Conservation (phyloP, 2,329 filamentous ascomycete genomes). For the Aspergillus udagawae region DNA sequence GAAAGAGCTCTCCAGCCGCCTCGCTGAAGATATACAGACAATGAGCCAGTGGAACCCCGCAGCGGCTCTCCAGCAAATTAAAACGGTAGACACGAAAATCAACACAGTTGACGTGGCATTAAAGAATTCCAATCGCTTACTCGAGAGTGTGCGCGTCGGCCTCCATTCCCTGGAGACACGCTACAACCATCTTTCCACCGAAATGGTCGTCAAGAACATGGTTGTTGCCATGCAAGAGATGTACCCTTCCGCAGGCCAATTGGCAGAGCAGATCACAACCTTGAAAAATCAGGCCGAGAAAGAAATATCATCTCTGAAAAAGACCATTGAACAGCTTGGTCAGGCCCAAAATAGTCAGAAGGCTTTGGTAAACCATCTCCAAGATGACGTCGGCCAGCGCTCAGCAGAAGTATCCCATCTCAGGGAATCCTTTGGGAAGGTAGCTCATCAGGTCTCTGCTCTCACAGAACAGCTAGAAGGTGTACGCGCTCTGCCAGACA, state of each 20-base stretch:
- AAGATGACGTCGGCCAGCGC: constrained; percentile 2
- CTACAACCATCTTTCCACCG: constrained; percentile 47
- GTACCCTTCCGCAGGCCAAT: constrained; percentile 28
- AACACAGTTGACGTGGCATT: constrained; percentile 1
- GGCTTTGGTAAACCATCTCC: not conserved
- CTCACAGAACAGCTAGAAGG: not conserved
- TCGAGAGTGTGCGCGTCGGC: constrained; percentile 18
- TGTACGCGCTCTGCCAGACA: not conserved
- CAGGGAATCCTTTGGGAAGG: constrained; percentile 1
- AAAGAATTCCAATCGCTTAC: constrained; percentile 1
- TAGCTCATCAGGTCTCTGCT: not conserved
- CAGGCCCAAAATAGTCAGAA: not conserved
- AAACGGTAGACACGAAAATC: not conserved
- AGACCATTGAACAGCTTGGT: constrained; percentile 6
- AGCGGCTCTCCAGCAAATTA: constrained; percentile 1
- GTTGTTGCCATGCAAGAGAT: constrained; percentile 31
- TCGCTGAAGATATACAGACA: not conserved
- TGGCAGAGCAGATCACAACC: constrained; percentile 17
- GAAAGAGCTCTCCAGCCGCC: not conserved
- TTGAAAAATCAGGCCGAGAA: constrained; percentile 15
- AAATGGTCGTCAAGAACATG: constrained; percentile 33
- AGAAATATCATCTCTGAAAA: constrained; percentile 1
- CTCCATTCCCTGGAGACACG: constrained; percentile 44
- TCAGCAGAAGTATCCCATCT: not conserved
- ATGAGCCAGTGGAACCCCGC: not conserved